phyloP scores from a whole-genome alignment of 2,329 filamentous ascomycete species.

The Epichloe glyceriae region DNA sequence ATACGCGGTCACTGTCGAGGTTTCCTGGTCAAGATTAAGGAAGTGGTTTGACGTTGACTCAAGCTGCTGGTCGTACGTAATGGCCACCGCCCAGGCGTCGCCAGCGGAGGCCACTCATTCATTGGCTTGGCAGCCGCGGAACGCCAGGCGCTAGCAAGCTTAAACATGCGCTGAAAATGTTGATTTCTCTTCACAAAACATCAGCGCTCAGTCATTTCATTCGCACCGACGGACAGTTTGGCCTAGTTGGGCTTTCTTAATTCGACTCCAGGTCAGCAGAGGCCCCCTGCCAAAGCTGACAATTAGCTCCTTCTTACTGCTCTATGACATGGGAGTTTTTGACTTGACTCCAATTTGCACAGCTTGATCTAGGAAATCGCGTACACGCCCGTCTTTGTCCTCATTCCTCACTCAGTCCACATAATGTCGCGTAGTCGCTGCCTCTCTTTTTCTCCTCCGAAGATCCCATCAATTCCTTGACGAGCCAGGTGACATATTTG shows the following conservation, averaged over 20 bases:
- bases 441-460: constrained; percentile 51
- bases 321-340: too few species aligned
- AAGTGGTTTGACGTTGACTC: background rate
- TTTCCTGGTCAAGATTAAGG: constrained; percentile 3
- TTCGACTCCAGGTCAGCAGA: too few species aligned
- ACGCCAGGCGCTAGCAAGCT: too few species aligned
- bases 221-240: too few species aligned
- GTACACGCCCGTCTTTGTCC: background rate
- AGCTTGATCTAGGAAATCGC: too few species aligned
- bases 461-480: constrained; percentile 51
- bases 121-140: constrained; percentile 6
- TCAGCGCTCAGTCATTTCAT: too few species aligned
- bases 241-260: too few species aligned
- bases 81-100: background rate
- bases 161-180: too few species aligned
- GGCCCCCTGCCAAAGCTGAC: too few species aligned
- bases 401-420: constrained; percentile 21
- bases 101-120: background rate
- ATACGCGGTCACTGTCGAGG: background rate
- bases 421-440: constrained; percentile 37
- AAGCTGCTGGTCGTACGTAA: constrained; percentile 2
- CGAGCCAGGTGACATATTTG: constrained; percentile 43
- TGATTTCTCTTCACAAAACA: too few species aligned
- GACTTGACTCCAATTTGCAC: too few species aligned
- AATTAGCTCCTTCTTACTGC: too few species aligned